Percentiles rank a stretch among this genome's conserved stretches.
phyloP scores from a whole-genome alignment of 164 flowering plant genomes.

The Stephania yunnanensis region DNA sequence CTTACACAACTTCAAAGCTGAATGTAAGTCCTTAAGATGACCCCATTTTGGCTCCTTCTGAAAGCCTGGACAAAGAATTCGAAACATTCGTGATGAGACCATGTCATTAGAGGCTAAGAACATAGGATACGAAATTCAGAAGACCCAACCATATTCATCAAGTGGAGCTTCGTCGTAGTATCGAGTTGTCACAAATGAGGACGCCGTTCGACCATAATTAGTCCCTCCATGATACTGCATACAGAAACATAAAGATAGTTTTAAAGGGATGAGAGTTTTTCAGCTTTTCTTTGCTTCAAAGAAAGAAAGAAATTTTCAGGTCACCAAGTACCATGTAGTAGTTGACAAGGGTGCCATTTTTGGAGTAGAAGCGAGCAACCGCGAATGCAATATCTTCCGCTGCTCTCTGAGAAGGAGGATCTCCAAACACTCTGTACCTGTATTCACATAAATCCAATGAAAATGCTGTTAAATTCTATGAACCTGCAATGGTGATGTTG shows the following conservation, averaged over 20 bases:
- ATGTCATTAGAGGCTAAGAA: not conserved
- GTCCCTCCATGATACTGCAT: slow-evolving; percentile 79
- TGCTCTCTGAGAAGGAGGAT: slow-evolving; percentile 83
- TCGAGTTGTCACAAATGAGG: slow-evolving; percentile 60
- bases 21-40: slow-evolving; percentile 81
- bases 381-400: slow-evolving; percentile 83
- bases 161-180: slow-evolving; percentile 89
- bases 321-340: slow-evolving; percentile 69
- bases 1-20: slow-evolving; percentile 60
- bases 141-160: slow-evolving; percentile 60
- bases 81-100: not conserved
- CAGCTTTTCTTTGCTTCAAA: not conserved
- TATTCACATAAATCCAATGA: slow-evolving; percentile 5
- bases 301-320: slow-evolving; percentile 1
- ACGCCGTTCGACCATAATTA: slow-evolving; percentile 58
- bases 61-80: slow-evolving; percentile 36
- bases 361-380: slow-evolving; percentile 80
- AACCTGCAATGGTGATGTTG: not conserved
- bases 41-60: slow-evolving; percentile 74
- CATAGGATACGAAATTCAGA: not conserved
- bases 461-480: not conserved
- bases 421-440: slow-evolving; percentile 83
- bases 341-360: slow-evolving; percentile 64
- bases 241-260: not conserved
- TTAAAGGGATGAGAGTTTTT: not conserved